Base-by-base conservation (phyloP, 345 rosid species). In the Arabidopsis suecica region DNA sequence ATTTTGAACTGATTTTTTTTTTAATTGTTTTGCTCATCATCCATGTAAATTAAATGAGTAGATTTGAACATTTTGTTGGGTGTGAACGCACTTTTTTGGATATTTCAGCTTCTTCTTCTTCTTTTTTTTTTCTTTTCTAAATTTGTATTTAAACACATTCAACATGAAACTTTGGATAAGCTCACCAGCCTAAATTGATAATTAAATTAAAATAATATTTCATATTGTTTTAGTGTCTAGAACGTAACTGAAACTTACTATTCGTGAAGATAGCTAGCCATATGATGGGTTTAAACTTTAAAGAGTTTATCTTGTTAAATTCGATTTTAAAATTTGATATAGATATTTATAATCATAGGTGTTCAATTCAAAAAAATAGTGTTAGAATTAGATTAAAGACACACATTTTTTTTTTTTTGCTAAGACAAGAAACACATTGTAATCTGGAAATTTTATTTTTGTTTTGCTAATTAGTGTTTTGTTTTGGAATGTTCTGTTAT, bases 31-130 rank as follows among this genome's bases (percentile, higher is more conserved):
- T 66, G 12, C 59, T 40, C 67, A 59, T 38, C 36, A 67, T 67
- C 79, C 79, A 76, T 75, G 79, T 50, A 75, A 75, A 75, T 67
- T 54, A 75, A 68, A 61, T 60, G 74, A 51, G 74, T 68, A 13
- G 48, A 48, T 38, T 37, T 48, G 47, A 50, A 68, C 55, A 60
- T 61, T 69, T 34, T 61, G 62, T 69, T 44, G 16, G 16, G 62
- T 76, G 73, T 75, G 67, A 74, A 74, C 72, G 32, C 72, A 25
- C 36, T 45, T 54, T 5, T 34, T 65, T 36, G 34, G 37, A 73
- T 3, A 67, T 30, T 69, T 50, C 36, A 2, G 54, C 28, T 67
- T 67, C 59, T 58, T 20, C 22, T 20, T 20, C 22, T 66, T 66
- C 11, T 25, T 20, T 44, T 1, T 45, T 13, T 60, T 65, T 7